A percentile compares a stretch with the other conserved stretches of the same genome.
phyloP scores from a whole-genome alignment of 306 rosid genomes.

The Cucurbita pepo region DNA sequence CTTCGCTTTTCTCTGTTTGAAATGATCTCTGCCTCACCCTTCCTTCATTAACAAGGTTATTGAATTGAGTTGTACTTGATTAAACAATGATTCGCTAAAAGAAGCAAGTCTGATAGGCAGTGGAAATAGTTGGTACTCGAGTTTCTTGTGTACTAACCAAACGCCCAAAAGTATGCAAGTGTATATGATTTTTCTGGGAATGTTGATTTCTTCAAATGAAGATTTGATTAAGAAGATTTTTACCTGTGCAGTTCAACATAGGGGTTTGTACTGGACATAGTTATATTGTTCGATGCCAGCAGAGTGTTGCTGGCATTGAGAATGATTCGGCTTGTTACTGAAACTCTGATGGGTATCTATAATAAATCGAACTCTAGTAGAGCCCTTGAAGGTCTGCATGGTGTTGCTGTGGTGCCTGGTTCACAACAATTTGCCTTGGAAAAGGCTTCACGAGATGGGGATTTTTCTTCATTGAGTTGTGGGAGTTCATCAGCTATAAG shows the following conservation, averaged over 20 bases:
- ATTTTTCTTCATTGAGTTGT: conserved; percentile 17
- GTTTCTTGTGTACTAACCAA: neutral
- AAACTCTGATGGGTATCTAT: conserved; percentile 32
- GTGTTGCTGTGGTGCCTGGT: conserved; percentile 46
- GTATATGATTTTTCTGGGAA: neutral
- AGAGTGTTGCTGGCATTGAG: conserved; percentile 49
- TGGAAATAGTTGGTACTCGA: neutral
- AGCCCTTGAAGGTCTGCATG: conserved; percentile 68
- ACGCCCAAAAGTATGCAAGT: neutral
- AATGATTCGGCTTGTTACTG: conserved; percentile 10
- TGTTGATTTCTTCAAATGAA: neutral
- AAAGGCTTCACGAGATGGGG: conserved; percentile 33
- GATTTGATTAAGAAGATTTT: neutral
- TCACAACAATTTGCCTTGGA: conserved; percentile 41
- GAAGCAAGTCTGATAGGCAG: neutral
- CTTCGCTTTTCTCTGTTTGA: neutral
- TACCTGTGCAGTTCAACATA: neutral
- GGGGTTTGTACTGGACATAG: conserved; percentile 11
- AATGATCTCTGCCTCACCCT: neutral
- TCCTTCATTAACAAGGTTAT: neutral
- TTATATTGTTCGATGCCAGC: conserved; percentile 46
- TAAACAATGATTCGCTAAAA: neutral
- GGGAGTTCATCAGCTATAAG: conserved; percentile 28
- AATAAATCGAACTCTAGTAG: conserved; percentile 19
- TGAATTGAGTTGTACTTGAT: neutral